Evolutionary conservation across 345 rosid species (phyloP).

Genomic region (Eucalyptus pauciflora): DNA sequence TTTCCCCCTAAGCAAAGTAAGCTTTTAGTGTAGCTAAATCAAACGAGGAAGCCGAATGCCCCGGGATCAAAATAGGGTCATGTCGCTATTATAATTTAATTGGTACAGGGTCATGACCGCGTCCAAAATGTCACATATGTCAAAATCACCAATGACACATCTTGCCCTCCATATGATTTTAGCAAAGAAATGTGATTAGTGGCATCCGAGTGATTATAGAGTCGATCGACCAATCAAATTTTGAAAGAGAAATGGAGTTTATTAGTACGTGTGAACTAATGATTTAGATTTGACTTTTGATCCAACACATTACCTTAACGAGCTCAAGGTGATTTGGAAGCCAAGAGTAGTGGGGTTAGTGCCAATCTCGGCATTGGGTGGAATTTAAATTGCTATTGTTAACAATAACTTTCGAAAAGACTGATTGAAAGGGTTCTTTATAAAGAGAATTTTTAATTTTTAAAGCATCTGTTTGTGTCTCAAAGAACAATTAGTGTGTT

Average conservation of each 20-base stretch:
- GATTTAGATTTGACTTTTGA: not conserved
- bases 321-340: not conserved
- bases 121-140: not conserved
- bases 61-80: not conserved
- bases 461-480: not conserved
- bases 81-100: not conserved
- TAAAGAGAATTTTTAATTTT: not conserved
- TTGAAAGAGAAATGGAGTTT: not conserved
- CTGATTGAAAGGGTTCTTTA: not conserved
- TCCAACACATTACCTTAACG: not conserved
- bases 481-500: not conserved
- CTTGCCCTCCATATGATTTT: accelerated
- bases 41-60: not conserved
- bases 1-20: not conserved
- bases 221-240: not conserved
- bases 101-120: accelerated
- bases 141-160: not conserved
- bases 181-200: not conserved
- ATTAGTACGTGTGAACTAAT: not conserved
- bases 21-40: not conserved
- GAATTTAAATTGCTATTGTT: not conserved
- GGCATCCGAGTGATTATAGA: not conserved
- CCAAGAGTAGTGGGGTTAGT: not conserved
- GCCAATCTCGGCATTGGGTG: not conserved
- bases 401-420: not conserved